These are phyloP conservation scores for Monilinia laxa DNA, from an alignment of 2,329 filamentous ascomycete species.

Conservation along the genomic window DNA sequence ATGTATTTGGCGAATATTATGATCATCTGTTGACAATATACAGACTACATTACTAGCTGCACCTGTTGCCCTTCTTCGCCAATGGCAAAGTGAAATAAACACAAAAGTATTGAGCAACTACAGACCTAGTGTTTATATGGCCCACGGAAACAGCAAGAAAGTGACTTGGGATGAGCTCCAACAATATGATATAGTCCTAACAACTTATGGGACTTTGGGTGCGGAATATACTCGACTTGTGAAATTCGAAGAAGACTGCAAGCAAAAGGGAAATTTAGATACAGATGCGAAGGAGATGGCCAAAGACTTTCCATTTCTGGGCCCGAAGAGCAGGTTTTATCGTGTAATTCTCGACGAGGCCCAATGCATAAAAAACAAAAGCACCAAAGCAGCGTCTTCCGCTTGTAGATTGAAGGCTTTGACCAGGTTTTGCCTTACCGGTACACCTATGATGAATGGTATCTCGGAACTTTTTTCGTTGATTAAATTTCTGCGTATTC, in stretches of 20 bases:
- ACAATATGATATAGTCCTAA: conserved; percentile 71
- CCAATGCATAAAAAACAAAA: conserved; percentile 76
- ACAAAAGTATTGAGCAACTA: conserved; percentile 63
- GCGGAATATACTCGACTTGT: conserved; percentile 64
- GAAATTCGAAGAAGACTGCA: conserved; percentile 44
- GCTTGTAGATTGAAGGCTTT: conserved; percentile 57
- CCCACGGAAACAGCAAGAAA: conserved; percentile 62
- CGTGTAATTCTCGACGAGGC: conserved; percentile 77
- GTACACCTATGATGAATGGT: conserved; percentile 87
- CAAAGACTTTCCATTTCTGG: conserved; percentile 50
- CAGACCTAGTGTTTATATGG: conserved; percentile 63
- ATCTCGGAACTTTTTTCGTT: conserved; percentile 76
- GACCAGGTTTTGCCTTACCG: conserved; percentile 73
- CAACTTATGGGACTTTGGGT: conserved; percentile 72
- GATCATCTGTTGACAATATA: conserved; percentile 23
- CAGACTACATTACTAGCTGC: conserved; percentile 81
- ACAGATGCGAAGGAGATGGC: conserved; percentile 43
- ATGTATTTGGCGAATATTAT: conserved; percentile 18
- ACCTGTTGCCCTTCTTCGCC: conserved; percentile 74
- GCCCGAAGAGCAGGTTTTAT: conserved; percentile 61
- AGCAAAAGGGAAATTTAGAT: conserved; percentile 27
- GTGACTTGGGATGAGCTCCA: conserved; percentile 61
- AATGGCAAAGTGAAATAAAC: conserved; percentile 80
- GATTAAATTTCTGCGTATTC: conserved; percentile 73
- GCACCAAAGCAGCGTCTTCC: conserved; percentile 60